These are phyloP conservation scores for Podaxis sp. DNA, from an alignment of 768 basidiomycete genomes.

Conservation along the genomic window DNA sequence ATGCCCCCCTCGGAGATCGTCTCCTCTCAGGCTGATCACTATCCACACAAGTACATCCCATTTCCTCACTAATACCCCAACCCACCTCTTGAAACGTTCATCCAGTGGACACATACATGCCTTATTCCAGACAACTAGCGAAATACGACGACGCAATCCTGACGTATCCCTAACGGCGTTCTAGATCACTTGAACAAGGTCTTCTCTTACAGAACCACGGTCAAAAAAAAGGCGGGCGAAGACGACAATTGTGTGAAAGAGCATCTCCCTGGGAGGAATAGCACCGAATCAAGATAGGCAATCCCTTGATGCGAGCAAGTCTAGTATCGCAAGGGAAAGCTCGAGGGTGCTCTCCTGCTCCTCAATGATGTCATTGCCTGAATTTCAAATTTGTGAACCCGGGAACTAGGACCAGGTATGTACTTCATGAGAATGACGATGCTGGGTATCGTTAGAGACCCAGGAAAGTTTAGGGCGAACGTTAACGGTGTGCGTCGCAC, in stretches of 20 bases:
- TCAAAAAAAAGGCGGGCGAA: conserved; percentile 39
- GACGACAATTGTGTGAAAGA: conserved; percentile 40
- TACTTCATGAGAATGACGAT: conserved; percentile 51
- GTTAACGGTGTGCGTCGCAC: conserved; percentile 32
- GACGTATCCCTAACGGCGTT: conserved; percentile 42
- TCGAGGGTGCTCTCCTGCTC: conserved; percentile 2
- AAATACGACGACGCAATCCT: conserved; percentile 39
- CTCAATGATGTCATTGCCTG: conserved; percentile 4
- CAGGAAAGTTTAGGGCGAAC: conserved; percentile 35
- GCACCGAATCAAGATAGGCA: neutral
- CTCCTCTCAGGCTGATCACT: neutral
- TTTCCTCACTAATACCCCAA: neutral
- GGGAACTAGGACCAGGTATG: conserved; percentile 30
- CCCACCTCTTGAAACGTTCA: neutral
- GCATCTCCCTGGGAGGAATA: conserved; percentile 32
- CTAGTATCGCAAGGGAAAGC: conserved; percentile 15
- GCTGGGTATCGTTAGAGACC: conserved; percentile 51
- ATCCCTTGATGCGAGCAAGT: neutral
- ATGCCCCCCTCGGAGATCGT: neutral
- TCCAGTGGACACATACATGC: conserved; percentile 54
- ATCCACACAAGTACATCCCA: neutral
- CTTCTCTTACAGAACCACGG: conserved; percentile 48
- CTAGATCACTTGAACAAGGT: conserved; percentile 34
- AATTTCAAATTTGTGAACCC: neutral
- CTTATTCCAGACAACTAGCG: conserved; percentile 50